These are phyloP conservation scores for Inosperma sp. DNA, from an alignment of 768 basidiomycete species.

Conservation along the genomic window DNA sequence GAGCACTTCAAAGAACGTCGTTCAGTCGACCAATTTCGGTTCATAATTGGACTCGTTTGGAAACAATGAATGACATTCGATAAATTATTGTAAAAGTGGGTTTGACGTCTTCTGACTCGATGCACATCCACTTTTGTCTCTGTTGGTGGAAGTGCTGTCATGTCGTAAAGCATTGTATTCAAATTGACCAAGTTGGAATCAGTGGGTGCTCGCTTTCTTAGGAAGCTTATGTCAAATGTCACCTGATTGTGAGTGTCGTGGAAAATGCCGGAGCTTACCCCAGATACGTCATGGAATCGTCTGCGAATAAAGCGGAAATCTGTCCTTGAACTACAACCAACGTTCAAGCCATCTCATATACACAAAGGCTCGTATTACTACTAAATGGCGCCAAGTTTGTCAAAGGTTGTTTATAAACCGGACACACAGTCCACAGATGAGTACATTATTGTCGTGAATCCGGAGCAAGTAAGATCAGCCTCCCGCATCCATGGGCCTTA, in stretches of 20 bases:
- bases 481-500: slow-evolving; percentile 9
- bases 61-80: slow-evolving; percentile 20
- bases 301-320: slow-evolving; percentile 15
- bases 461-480: slow-evolving; percentile 48
- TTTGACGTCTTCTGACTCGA: slow-evolving; percentile 13
- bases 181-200: neutral
- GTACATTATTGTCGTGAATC: slow-evolving; percentile 65
- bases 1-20: slow-evolving; percentile 12
- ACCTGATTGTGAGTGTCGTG: neutral
- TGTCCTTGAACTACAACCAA: neutral
- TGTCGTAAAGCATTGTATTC: too few relatives aligned
- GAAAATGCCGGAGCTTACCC: slow-evolving; percentile 10
- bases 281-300: slow-evolving; percentile 27
- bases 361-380: slow-evolving; percentile 10
- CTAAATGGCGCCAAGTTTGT: slow-evolving; percentile 45
- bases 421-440: slow-evolving; percentile 67
- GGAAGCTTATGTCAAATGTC: too few relatives aligned
- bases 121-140: neutral
- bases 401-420: slow-evolving; percentile 79
- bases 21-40: slow-evolving; percentile 17
- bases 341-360: neutral
- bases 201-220: neutral
- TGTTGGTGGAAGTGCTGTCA: neutral
- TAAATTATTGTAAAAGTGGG: neutral
- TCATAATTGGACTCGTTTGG: slow-evolving; percentile 26